These are phyloP conservation scores for Beauveria sp. DNA, from an alignment of 2,329 filamentous ascomycete species.

Conservation along the genomic window DNA sequence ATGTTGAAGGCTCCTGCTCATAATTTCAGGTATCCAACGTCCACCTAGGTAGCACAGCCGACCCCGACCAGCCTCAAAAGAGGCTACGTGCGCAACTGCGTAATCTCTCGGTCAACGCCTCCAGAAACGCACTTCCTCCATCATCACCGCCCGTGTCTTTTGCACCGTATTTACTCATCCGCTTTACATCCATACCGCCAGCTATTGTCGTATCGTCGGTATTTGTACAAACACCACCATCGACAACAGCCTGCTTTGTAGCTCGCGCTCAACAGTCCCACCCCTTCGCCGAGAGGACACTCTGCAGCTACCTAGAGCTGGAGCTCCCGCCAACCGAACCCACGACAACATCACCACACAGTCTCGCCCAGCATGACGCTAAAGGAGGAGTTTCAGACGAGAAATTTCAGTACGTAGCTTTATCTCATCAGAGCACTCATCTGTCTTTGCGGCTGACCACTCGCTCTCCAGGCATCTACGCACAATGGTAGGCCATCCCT, in stretches of 20 bases:
- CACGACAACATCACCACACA: slow-evolving; percentile 4
- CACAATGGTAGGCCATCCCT: slow-evolving; percentile 57
- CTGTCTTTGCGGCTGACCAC: slow-evolving; percentile 23
- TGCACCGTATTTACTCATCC: neutral
- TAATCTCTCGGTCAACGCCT: slow-evolving; percentile 11
- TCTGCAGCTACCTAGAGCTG: neutral
- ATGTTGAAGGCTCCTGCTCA: neutral
- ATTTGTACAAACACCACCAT: neutral
- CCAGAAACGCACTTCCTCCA: neutral
- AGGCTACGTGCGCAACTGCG: slow-evolving; percentile 13
- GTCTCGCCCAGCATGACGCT: slow-evolving; percentile 52
- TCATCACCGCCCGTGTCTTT: neutral
- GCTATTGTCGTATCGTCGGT: neutral
- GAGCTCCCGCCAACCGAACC: neutral
- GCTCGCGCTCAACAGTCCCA: neutral
- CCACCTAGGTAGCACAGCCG: neutral
- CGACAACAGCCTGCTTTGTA: neutral
- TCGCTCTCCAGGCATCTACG: slow-evolving; percentile 56
- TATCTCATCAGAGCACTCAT: neutral
- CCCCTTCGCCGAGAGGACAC: slow-evolving; percentile 5
- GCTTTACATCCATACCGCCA: neutral
- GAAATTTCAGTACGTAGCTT: slow-evolving; percentile 61
- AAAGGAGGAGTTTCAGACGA: slow-evolving; percentile 63
- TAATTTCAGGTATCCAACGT: neutral
- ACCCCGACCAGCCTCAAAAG: slow-evolving; percentile 9